phyloP scores from a whole-genome alignment of 768 basidiomycete species.

The Boletellus ananas region DNA sequence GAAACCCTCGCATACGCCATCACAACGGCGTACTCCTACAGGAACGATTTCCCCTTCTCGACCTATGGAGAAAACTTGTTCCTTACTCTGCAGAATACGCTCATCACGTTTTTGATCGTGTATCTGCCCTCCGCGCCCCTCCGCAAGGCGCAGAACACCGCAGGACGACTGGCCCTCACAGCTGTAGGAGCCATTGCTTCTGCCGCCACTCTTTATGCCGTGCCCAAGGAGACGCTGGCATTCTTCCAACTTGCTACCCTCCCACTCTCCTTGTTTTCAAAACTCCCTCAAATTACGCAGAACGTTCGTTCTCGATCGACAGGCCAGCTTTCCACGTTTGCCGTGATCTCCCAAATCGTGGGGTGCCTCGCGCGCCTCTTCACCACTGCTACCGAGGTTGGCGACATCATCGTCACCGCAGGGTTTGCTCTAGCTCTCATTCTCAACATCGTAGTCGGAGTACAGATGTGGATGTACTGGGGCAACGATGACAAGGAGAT shows the following conservation, averaged over 20 bases:
- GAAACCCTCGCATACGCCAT: slow-evolving; percentile 92
- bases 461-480: slow-evolving; percentile 85
- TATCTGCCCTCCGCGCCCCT: slow-evolving; percentile 44
- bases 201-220: slow-evolving; percentile 41
- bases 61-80: slow-evolving; percentile 98
- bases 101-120: slow-evolving; percentile 87
- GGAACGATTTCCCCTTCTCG: slow-evolving; percentile 88
- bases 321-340: slow-evolving; percentile 92
- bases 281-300: slow-evolving; percentile 88
- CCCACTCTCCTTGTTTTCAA: slow-evolving; percentile 88
- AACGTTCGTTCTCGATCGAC: slow-evolving; percentile 76
- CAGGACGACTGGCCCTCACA: slow-evolving; percentile 31
- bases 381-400: slow-evolving; percentile 88
- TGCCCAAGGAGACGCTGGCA: slow-evolving; percentile 52
- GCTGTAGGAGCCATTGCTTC: slow-evolving; percentile 33
- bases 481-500: slow-evolving; percentile 45
- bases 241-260: slow-evolving; percentile 82
- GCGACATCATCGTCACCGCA: slow-evolving; percentile 73
- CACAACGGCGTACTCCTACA: slow-evolving; percentile 79
- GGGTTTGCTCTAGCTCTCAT: slow-evolving; percentile 81
- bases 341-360: slow-evolving; percentile 80
- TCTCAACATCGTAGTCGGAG: slow-evolving; percentile 80
- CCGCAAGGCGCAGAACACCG: slow-evolving; percentile 23
- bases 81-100: slow-evolving; percentile 81
- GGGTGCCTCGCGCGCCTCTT: slow-evolving; percentile 92